Conservation (phyloP, 352 stramenopile genomes). For the Pelagophyceae sp. region DNA sequence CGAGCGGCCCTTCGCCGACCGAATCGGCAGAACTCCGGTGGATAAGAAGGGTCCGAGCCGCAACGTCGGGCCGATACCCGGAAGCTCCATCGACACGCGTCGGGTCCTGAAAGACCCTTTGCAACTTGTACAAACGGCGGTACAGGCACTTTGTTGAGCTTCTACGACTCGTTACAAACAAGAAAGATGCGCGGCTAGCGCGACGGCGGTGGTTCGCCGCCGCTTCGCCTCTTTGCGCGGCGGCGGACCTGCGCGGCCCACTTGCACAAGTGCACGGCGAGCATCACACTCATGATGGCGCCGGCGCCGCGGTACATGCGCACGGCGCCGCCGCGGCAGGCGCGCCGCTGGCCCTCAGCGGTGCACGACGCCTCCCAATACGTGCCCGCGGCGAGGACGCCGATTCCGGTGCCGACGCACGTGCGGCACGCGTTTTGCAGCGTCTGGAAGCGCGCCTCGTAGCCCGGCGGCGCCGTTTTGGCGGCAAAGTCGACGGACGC, state of each 20-base stretch:
- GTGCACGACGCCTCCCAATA: not conserved
- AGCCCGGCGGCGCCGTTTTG: not conserved
- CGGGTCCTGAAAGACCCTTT: too few species aligned
- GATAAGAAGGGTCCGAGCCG: too few species aligned
- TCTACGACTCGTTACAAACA: too few species aligned
- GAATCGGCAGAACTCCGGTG: too few species aligned
- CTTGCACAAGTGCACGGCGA: slow-evolving; percentile 51
- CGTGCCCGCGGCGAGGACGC: not conserved
- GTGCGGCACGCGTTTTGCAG: not conserved
- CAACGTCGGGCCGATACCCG: too few species aligned
- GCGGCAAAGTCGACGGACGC: not conserved
- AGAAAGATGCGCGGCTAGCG: too few species aligned
- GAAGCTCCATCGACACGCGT: too few species aligned
- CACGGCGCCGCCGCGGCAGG: slow-evolving; percentile 67
- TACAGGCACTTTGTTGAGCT: too few species aligned
- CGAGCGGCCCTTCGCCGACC: too few species aligned
- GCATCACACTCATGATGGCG: slow-evolving; percentile 58
- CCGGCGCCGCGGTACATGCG: slow-evolving; percentile 60
- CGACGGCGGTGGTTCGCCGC: too few species aligned
- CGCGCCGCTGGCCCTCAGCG: not conserved
- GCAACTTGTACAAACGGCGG: too few species aligned
- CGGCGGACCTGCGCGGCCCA: not conserved
- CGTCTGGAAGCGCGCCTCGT: not conserved
- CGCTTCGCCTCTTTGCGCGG: too few species aligned
- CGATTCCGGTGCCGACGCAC: not conserved